Evolutionary conservation across 2,329 filamentous ascomycete species (phyloP).

Genomic region (Ceratocystis cacaofunesta): DNA sequence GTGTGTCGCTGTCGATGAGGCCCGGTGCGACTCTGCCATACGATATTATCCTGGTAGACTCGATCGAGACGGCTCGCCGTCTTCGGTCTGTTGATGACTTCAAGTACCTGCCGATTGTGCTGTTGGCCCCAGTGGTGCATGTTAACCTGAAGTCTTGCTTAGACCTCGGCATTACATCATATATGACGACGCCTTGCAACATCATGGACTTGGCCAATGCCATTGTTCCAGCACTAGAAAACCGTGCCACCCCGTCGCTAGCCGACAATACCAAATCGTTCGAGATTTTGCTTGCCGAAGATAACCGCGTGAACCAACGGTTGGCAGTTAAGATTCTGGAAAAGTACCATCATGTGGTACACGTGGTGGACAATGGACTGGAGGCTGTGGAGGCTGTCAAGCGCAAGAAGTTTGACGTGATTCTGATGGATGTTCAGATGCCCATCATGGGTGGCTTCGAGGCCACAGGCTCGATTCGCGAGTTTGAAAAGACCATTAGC

Average conservation of each 20-base stretch:
- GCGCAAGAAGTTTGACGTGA: slow-evolving; percentile 84
- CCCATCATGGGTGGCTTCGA: slow-evolving; percentile 99
- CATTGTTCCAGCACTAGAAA: slow-evolving; percentile 89
- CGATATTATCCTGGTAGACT: slow-evolving; percentile 92
- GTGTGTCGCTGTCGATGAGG: slow-evolving; percentile 39
- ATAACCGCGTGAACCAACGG: slow-evolving; percentile 94
- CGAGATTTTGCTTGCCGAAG: slow-evolving; percentile 86
- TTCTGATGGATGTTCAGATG: slow-evolving; percentile 99
- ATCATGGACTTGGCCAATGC: slow-evolving; percentile 90
- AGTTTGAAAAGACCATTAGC: slow-evolving; percentile 74
- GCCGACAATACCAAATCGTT: slow-evolving; percentile 92
- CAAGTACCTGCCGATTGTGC: slow-evolving; percentile 93
- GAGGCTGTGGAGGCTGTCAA: slow-evolving; percentile 90
- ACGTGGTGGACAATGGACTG: slow-evolving; percentile 85
- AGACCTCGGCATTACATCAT: slow-evolving; percentile 93
- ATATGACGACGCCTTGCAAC: slow-evolving; percentile 94
- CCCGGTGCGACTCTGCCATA: slow-evolving; percentile 52
- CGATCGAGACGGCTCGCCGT: slow-evolving; percentile 74
- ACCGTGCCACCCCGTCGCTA: slow-evolving; percentile 75
- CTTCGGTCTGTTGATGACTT: slow-evolving; percentile 82
- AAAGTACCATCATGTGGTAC: slow-evolving; percentile 87
- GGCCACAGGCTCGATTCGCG: slow-evolving; percentile 87
- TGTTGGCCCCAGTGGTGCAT: slow-evolving; percentile 75
- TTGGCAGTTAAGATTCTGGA: slow-evolving; percentile 92
- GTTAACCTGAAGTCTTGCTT: slow-evolving; percentile 87